Evolutionary conservation across 148 eudicot genomes (phyloP).

Genomic region (Tetragonia tetragonoides): DNA sequence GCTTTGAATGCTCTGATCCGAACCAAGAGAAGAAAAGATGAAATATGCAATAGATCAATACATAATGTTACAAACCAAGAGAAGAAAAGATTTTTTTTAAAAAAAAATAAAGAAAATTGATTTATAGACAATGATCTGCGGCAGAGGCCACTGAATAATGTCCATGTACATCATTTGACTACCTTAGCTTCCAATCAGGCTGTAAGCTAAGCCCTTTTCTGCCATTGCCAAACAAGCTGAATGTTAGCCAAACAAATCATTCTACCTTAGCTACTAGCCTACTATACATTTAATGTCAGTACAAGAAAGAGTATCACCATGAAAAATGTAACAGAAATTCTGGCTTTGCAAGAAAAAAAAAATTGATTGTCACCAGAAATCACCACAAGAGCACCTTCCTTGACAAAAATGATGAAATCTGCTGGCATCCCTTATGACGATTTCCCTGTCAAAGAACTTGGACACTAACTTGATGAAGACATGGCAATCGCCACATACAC

Average conservation of each 20-base stretch:
- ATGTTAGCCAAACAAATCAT: too few species aligned
- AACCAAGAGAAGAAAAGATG: too few species aligned
- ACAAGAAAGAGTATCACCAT: neutral
- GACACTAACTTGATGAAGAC: conserved; percentile 65
- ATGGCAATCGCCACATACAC: conserved; percentile 92
- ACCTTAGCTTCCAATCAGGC: neutral
- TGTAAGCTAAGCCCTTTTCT: neutral
- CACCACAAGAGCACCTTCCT: conserved; percentile 83
- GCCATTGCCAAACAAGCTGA: neutral
- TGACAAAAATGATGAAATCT: conserved; percentile 78
- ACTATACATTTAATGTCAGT: neutral
- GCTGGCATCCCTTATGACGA: conserved; percentile 77
- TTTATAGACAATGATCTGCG: neutral
- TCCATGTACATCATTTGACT: neutral
- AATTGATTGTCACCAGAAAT: conserved; percentile 61
- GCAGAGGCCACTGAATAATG: neutral
- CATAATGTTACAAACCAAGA: too few species aligned
- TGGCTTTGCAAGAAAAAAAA: neutral
- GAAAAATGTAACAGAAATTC: neutral
- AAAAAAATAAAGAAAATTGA: neutral
- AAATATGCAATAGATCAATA: too few species aligned
- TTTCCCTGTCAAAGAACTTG: conserved; percentile 45
- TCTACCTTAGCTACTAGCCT: neutral
- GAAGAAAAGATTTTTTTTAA: too few species aligned
- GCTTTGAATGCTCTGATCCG: too few species aligned